Conservation (phyloP, 78 protist genomes). For the Protostelium mycophagum region DNA sequence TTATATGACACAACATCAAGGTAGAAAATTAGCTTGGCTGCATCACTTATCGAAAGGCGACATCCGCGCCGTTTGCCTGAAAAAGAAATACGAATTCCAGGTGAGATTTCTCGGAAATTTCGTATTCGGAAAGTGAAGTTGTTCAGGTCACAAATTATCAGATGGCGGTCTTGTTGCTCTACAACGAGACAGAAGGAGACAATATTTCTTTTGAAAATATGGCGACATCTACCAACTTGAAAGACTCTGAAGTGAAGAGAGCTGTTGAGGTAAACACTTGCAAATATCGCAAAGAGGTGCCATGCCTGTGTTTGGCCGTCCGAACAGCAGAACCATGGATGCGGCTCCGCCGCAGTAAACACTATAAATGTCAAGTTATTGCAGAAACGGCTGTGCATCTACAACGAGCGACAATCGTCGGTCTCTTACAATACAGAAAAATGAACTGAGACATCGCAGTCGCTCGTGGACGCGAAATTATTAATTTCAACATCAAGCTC, state of each 20-base stretch:
- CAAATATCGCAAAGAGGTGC: no score
- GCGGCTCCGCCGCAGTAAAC: no score
- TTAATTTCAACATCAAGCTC: not conserved
- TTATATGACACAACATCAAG: conserved; percentile 55
- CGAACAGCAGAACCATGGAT: no score
- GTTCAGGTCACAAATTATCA: conserved; percentile 46
- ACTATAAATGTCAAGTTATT: no score
- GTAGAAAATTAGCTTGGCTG: conserved; percentile 71
- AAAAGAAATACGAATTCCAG: conserved; percentile 34
- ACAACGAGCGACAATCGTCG: no score
- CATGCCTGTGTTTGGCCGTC: no score
- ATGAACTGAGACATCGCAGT: conserved; percentile 10
- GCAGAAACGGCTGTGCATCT: no score
- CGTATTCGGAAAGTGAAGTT: not conserved
- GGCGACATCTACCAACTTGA: conserved; percentile 18
- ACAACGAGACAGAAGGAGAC: conserved; percentile 25
- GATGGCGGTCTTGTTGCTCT: conserved; percentile 44
- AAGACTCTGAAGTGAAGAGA: conserved; percentile 55
- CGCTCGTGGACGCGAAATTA: conserved; percentile 44
- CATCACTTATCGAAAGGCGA: conserved; percentile 74
- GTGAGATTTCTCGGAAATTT: not conserved
- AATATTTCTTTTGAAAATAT: conserved; percentile 17
- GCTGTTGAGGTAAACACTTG: conserved; percentile 17
- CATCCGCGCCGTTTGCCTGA: conserved; percentile 20
- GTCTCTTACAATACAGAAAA: no score